These are phyloP conservation scores for Mucor mucedo DNA, from an alignment of 371 early-diverging fungal species.

Conservation along the genomic window DNA sequence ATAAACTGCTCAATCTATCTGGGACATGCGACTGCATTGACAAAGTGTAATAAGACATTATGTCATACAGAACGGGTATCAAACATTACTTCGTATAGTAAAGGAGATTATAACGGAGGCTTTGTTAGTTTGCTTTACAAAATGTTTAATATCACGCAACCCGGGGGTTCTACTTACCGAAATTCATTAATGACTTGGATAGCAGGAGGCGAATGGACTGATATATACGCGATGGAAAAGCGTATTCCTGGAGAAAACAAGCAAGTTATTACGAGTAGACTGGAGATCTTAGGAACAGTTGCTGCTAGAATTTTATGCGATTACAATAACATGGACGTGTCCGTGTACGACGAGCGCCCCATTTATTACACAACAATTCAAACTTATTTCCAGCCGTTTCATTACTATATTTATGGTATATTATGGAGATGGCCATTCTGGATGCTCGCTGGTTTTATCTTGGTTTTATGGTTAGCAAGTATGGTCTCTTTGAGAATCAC, in stretches of 20 bases:
- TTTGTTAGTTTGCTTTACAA: background rate
- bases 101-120: background rate
- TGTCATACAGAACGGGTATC: background rate
- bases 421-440: conserved; percentile 1
- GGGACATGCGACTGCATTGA: background rate
- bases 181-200: no score
- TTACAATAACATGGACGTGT: background rate
- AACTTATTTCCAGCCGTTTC: background rate
- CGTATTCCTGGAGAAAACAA: no score
- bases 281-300: background rate
- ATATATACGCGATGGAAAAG: no score
- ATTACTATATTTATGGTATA: background rate
- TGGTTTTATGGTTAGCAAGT: background rate
- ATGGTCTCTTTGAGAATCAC: background rate
- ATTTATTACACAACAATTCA: background rate
- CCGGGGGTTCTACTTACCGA: background rate
- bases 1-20: background rate
- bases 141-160: background rate
- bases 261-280: background rate
- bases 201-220: no score
- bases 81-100: no score
- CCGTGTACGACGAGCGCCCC: background rate
- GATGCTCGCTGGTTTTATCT: background rate
- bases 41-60: background rate
- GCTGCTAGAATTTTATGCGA: background rate